phyloP scores from a whole-genome alignment of 805 yeast species.

The Blastobotrys muscicola region DNA sequence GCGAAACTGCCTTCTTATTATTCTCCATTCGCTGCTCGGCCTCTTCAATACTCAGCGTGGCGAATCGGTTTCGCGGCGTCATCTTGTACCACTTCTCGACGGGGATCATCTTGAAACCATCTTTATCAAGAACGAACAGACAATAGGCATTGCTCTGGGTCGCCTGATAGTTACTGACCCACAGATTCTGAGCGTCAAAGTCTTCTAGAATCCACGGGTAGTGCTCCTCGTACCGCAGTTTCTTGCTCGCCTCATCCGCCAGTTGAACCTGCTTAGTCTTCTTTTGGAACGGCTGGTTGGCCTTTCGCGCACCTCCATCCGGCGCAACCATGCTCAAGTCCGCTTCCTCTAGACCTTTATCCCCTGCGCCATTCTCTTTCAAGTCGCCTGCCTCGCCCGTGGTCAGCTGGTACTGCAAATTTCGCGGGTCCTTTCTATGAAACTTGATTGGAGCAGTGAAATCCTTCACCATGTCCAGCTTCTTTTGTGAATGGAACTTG shows the following conservation, averaged over 20 bases:
- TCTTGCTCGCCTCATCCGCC: slow-evolving; percentile 74
- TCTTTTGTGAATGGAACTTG: slow-evolving; percentile 65
- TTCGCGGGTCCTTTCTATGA: slow-evolving; percentile 90
- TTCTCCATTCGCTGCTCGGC: slow-evolving; percentile 93
- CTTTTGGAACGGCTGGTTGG: slow-evolving; percentile 51
- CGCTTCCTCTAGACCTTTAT: slow-evolving; percentile 23
- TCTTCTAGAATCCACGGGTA: slow-evolving; percentile 99
- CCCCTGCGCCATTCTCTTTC: neutral
- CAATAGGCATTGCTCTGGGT: slow-evolving; percentile 81
- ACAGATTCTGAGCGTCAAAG: slow-evolving; percentile 86
- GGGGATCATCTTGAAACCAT: slow-evolving; percentile 89
- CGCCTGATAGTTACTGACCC: slow-evolving; percentile 95
- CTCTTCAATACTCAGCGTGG: slow-evolving; percentile 89
- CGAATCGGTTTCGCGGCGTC: slow-evolving; percentile 87
- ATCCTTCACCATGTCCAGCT: slow-evolving; percentile 59
- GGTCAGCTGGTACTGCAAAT: slow-evolving; percentile 74
- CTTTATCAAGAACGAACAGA: slow-evolving; percentile 71
- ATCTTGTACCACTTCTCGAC: slow-evolving; percentile 90
- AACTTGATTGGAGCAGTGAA: slow-evolving; percentile 78
- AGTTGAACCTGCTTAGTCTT: slow-evolving; percentile 79
- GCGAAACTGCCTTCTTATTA: slow-evolving; percentile 55
- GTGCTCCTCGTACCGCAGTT: slow-evolving; percentile 86
- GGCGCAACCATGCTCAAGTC: slow-evolving; percentile 62
- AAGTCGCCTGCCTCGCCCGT: slow-evolving; percentile 33
- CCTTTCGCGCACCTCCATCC: slow-evolving; percentile 78